Conservation (phyloP, 306 rosid species). For the Dryas alaskensis region DNA sequence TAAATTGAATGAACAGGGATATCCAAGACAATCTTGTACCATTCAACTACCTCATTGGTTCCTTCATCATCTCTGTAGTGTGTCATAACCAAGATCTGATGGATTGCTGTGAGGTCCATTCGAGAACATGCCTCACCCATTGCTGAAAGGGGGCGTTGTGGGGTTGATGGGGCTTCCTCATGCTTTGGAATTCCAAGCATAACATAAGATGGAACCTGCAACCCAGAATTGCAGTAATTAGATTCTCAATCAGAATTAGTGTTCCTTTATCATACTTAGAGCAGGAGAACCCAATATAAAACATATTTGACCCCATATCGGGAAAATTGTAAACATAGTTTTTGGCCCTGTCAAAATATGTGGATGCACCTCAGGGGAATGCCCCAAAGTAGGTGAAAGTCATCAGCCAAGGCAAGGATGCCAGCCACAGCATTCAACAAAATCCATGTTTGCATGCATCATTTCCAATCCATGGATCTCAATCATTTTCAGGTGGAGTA, state of each 20-base stretch:
- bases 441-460: slow-evolving; percentile 2
- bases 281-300: not conserved
- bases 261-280: slow-evolving; percentile 19
- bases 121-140: slow-evolving; percentile 99
- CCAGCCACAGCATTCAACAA: not conserved
- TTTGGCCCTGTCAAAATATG: slow-evolving; percentile 1
- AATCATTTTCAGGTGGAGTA: not conserved
- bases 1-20: slow-evolving; percentile 18
- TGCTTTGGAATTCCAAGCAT: slow-evolving; percentile 89
- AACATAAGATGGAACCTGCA: slow-evolving; percentile 76
- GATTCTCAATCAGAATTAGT: slow-evolving; percentile 1
- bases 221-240: slow-evolving; percentile 20
- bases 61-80: slow-evolving; percentile 96
- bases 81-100: slow-evolving; percentile 77
- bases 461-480: slow-evolving; percentile 1
- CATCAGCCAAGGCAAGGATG: slow-evolving; percentile 1
- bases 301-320: not conserved
- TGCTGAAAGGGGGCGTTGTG: slow-evolving; percentile 88
- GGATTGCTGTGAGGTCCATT: slow-evolving; percentile 99
- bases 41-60: slow-evolving; percentile 75
- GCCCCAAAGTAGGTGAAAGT: not conserved
- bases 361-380: not conserved
- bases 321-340: not conserved
- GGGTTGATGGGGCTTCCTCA: slow-evolving; percentile 82
- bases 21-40: slow-evolving; percentile 14